phyloP scores from a whole-genome alignment of 78 protist species.

The Isochrysis galbana region DNA sequence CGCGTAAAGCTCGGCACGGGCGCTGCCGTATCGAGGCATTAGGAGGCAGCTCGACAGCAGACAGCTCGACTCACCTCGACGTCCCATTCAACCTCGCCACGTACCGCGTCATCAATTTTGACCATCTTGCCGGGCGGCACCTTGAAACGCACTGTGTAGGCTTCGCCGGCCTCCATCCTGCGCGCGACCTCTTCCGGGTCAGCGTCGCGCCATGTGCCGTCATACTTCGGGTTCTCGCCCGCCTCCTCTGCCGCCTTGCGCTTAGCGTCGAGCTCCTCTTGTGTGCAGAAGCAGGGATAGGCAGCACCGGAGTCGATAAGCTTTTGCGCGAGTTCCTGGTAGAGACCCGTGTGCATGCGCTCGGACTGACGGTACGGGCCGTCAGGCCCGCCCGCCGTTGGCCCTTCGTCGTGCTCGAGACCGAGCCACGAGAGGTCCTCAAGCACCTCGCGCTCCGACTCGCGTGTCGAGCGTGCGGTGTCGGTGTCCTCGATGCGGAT shows the following conservation, averaged over 20 bases:
- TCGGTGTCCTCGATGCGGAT: slow-evolving; percentile 47
- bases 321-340: slow-evolving; percentile 38
- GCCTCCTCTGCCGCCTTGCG: background rate
- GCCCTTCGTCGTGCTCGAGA: slow-evolving; percentile 37
- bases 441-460: slow-evolving; percentile 40
- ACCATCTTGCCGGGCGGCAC: slow-evolving; percentile 28
- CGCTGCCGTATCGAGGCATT: background rate
- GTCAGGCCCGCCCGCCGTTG: slow-evolving; percentile 9
- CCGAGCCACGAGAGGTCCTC: slow-evolving; percentile 43
- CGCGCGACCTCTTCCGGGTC: slow-evolving; percentile 33
- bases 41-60: background rate
- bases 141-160: slow-evolving; percentile 18
- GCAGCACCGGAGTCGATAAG: background rate
- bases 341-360: slow-evolving; percentile 10
- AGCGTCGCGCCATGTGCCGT: slow-evolving; percentile 52
- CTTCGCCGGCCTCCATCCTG: background rate
- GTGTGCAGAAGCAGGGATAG: slow-evolving; percentile 49
- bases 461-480: slow-evolving; percentile 28
- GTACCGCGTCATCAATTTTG: slow-evolving; percentile 24
- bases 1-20: background rate
- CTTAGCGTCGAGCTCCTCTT: slow-evolving; percentile 49
- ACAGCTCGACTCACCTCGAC: no score
- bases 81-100: background rate
- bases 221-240: slow-evolving; percentile 37
- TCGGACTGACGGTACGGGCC: slow-evolving; percentile 48